Percentiles rank a stretch among this genome's conserved stretches.
Conservation (phyloP, 169 alveolate species). For the Perkinsus olseni region DNA sequence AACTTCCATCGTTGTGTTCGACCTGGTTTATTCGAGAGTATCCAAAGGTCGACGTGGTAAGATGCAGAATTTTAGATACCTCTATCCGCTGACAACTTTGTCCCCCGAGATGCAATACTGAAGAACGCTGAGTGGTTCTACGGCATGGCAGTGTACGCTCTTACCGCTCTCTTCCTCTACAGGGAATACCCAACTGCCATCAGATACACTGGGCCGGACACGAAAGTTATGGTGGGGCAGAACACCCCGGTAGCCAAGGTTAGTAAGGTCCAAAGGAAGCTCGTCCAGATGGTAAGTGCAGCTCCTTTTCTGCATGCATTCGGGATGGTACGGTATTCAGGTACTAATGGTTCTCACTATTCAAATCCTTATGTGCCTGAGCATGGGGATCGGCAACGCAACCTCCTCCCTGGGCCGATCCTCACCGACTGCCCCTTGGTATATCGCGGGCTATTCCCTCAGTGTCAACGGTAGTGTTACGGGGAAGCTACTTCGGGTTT, state of each 20-base stretch:
- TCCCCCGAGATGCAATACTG: not conserved
- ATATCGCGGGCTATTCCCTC: not conserved
- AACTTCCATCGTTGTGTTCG: no score
- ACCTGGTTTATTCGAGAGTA: no score
- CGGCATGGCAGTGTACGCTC: not conserved
- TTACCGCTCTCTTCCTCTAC: not conserved
- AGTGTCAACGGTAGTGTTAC: not conserved
- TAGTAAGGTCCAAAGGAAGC: not conserved
- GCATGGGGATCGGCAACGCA: not conserved
- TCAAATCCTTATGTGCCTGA: not conserved
- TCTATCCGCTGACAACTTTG: not conserved
- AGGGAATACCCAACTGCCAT: not conserved
- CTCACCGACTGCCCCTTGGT: not conserved
- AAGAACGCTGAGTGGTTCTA: not conserved
- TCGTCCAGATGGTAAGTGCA: not conserved
- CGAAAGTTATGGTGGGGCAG: not conserved
- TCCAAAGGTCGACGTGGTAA: no score
- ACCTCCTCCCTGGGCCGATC: not conserved
- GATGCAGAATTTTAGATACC: not conserved
- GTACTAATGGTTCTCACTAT: not conserved
- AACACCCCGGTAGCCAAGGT: not conserved
- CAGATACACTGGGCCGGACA: not conserved
- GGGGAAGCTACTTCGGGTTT: not conserved
- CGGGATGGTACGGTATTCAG: not conserved
- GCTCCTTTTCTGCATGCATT: not conserved